Evolutionary conservation across 2,329 filamentous ascomycete genomes (phyloP).

Genomic region (Claviceps arundinis): DNA sequence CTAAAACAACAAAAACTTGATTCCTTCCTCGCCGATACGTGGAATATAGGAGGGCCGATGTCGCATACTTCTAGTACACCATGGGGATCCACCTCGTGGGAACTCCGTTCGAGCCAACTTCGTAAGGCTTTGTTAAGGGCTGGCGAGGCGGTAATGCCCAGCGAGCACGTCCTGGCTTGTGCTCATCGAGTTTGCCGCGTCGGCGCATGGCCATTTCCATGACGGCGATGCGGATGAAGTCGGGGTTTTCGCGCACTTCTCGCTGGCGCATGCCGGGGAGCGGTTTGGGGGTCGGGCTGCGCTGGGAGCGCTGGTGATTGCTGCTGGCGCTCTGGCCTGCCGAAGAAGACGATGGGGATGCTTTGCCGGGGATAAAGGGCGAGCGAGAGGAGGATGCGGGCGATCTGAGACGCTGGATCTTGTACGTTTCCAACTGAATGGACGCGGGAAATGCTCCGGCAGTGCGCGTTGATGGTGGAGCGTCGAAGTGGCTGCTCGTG

Average conservation of each 20-base stretch:
- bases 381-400: constrained; percentile 19
- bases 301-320: constrained; percentile 10
- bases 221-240: constrained; percentile 58
- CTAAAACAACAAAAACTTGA: neutral
- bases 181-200: constrained; percentile 51
- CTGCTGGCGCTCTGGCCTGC: constrained; percentile 8
- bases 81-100: constrained; percentile 43
- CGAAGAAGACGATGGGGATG: neutral
- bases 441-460: constrained; percentile 42
- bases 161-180: constrained; percentile 51
- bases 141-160: constrained; percentile 56
- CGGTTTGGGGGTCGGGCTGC: constrained; percentile 17
- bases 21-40: neutral
- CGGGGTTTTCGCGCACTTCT: constrained; percentile 56
- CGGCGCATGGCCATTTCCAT: constrained; percentile 62
- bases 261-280: constrained; percentile 42
- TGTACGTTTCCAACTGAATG: constrained; percentile 62
- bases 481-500: constrained; percentile 24
- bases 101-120: constrained; percentile 43
- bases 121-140: constrained; percentile 37
- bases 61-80: constrained; percentile 10
- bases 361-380: constrained; percentile 1
- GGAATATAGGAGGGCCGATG: neutral
- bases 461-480: constrained; percentile 14
- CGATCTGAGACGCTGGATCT: constrained; percentile 37